Evolutionary conservation across 148 eudicot genomes (phyloP).

Genomic region (Polygonum maritimum): DNA sequence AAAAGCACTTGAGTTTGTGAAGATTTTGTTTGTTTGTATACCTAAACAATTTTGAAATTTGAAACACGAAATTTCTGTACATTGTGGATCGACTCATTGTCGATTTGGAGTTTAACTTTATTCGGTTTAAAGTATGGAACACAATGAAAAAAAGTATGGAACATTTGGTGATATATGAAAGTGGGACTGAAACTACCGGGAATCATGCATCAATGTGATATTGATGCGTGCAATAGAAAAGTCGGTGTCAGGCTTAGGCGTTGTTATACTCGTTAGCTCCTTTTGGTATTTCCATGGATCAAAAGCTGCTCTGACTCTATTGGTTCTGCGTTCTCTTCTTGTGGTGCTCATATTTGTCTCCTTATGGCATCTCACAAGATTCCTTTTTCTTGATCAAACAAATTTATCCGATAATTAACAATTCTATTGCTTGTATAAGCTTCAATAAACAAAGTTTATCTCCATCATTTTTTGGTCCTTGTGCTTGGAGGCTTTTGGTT

Average conservation of each 20-base stretch:
- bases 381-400: background rate
- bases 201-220: background rate
- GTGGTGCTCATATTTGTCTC: background rate
- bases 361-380: background rate
- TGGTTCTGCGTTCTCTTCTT: background rate
- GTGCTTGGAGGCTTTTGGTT: constrained; percentile 8
- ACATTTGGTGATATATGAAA: background rate
- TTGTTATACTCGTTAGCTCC: background rate
- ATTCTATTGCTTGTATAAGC: background rate
- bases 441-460: background rate
- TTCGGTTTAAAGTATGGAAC: background rate
- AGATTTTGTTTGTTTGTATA: background rate
- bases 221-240: background rate
- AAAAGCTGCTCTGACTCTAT: background rate
- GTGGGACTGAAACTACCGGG: background rate
- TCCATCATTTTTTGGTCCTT: background rate
- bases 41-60: background rate
- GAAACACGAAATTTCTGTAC: background rate
- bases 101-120: background rate
- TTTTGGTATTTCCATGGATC: constrained; percentile 2
- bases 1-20: background rate
- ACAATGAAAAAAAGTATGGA: background rate
- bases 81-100: background rate
- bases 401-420: background rate
- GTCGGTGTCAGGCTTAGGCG: background rate